Evolutionary conservation across 1,139 yeast genomes (phyloP).

Genomic region (Suhomyces choctaworum): DNA sequence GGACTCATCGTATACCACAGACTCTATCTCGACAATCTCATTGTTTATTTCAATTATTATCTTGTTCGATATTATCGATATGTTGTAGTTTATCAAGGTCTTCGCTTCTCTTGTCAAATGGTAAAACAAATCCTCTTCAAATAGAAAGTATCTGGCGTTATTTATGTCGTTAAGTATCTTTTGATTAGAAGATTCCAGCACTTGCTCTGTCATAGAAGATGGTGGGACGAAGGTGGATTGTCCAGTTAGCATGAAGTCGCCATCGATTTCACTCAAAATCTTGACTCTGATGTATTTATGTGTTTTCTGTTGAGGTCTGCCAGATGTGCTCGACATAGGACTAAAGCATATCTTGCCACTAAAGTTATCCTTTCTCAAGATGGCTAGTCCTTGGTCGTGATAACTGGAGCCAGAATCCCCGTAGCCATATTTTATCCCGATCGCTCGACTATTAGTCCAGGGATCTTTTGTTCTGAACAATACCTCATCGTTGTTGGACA

Average conservation of each 20-base stretch:
- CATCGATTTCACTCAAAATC: slow-evolving; percentile 53
- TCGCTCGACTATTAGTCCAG: slow-evolving; percentile 43
- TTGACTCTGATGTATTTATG: slow-evolving; percentile 52
- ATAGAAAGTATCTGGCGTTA: slow-evolving; percentile 66
- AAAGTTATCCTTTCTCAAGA: slow-evolving; percentile 46
- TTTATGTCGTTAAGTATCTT: slow-evolving; percentile 53
- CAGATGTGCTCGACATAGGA: slow-evolving; percentile 24
- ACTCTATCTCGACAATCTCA: slow-evolving; percentile 70
- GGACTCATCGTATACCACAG: slow-evolving; percentile 50
- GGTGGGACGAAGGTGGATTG: slow-evolving; percentile 38
- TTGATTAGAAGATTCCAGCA: slow-evolving; percentile 22
- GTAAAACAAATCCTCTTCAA: slow-evolving; percentile 80
- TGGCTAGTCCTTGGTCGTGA: slow-evolving; percentile 72
- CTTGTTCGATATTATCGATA: slow-evolving; percentile 63
- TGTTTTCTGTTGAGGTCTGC: slow-evolving; percentile 28
- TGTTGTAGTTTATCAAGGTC: slow-evolving; percentile 68
- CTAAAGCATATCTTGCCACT: slow-evolving; percentile 38
- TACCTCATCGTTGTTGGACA: slow-evolving; percentile 63
- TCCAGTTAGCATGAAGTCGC: slow-evolving; percentile 52
- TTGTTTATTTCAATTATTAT: slow-evolving; percentile 64
- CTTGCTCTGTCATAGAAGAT: slow-evolving; percentile 9
- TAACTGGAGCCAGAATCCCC: slow-evolving; percentile 83
- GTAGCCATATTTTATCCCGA: slow-evolving; percentile 87
- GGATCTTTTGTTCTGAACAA: slow-evolving; percentile 67
- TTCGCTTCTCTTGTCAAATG: slow-evolving; percentile 78